Evolutionary conservation across 2,329 filamentous ascomycete genomes (phyloP), one percentile per base, ranked within the genome.

Genomic region (Colletotrichum sp.): DNA sequence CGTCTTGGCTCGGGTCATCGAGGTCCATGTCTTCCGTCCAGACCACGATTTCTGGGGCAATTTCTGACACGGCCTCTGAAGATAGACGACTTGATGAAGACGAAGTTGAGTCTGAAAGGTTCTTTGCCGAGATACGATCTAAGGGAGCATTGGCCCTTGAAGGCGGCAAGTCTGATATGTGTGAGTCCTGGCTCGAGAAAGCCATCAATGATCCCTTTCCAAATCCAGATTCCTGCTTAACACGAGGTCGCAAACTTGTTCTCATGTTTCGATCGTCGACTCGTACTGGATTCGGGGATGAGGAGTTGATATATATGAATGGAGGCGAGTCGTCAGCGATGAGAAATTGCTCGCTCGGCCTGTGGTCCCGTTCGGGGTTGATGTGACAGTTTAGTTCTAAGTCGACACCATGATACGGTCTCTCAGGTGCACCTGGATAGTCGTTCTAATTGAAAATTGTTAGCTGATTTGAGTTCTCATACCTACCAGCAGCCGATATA

Each of bases 31-130:
- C 81, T 70, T 84, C 86, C 34, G 86, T 87, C 83, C 86, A 87
- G 22, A 88, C 87, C 6, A 88, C 79, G 30, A 88, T 88, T 75
- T 87, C 86, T 6, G 84, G 82, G 5, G 83, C 84, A 39, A 85
- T 83, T 48, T 87, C 84, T 62, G 81, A 82, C 8, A 80, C 78
- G 27, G 80, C 77, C 61, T 84, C 82, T 27, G 83, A 83, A 70
- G 79, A 84, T 65, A 80, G 80, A 77, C 81, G 83, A 73, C 81
- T 84, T 43, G 67, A 48, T 18, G 67, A 30, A 15, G 76, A 52
- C 56, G 71, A 68, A 61, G 67, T 67, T 27, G 69, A 71, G 6
- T 77, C 75, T 75, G 82, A 82, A 77, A 79, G 82, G 77, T 77
- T 77, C 34, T 78, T 78, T 78, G 67, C 76, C 75, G 82, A 82